Evolutionary conservation across 768 basidiomycete genomes (phyloP).

Genomic region (Tulasnella sp.): DNA sequence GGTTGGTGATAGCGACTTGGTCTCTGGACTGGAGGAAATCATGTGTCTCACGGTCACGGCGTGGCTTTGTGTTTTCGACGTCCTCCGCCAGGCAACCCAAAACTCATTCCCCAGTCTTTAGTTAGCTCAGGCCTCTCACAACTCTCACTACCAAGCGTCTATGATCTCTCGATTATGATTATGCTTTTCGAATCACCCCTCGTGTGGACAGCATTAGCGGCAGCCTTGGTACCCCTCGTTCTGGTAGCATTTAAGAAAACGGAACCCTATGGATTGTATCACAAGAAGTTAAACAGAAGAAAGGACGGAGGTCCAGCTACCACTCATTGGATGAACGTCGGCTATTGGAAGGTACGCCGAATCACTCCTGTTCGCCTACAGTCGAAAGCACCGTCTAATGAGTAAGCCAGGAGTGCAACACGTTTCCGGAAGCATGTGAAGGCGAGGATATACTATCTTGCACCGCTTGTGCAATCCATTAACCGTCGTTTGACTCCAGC

Average conservation of each 20-base stretch:
- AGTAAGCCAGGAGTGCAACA: constrained; percentile 36
- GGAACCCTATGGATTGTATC: not conserved
- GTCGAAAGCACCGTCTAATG: not conserved
- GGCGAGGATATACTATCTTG: constrained; percentile 32
- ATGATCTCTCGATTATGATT: not conserved
- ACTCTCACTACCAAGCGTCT: not conserved
- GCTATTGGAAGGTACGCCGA: constrained; percentile 54
- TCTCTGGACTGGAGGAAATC: not conserved
- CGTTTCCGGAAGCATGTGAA: constrained; percentile 54
- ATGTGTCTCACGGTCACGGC: not conserved
- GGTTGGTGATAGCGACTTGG: not conserved
- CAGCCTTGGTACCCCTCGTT: not conserved
- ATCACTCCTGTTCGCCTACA: not conserved
- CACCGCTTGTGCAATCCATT: not conserved
- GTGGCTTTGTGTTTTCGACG: not conserved
- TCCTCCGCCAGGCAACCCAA: not conserved
- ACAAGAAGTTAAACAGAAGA: not conserved
- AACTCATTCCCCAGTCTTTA: not conserved
- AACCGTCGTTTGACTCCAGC: constrained; percentile 32
- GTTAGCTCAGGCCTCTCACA: not conserved
- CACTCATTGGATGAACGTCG: constrained; percentile 69
- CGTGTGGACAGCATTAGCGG: not conserved
- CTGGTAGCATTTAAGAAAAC: not conserved
- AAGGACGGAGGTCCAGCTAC: constrained; percentile 29
- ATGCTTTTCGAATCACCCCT: not conserved